Conservation (phyloP, 441 rosid genomes). For the Isatis lusitanica region DNA sequence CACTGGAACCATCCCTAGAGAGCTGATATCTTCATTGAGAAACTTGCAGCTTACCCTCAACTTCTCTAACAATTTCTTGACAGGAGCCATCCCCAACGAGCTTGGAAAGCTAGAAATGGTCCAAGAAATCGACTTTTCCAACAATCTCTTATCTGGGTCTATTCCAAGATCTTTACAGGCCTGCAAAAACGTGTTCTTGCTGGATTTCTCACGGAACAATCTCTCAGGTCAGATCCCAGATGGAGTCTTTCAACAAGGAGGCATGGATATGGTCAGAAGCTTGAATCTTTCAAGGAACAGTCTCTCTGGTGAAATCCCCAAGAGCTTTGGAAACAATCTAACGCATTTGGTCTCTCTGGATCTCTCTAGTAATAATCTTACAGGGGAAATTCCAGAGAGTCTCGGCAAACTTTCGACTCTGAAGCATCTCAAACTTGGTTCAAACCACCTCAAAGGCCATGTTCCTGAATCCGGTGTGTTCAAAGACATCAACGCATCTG, state of each 20-base stretch:
- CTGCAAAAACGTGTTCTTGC: constrained; percentile 64
- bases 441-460: constrained; percentile 70
- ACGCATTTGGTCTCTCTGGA: constrained; percentile 58
- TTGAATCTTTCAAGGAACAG: constrained; percentile 68
- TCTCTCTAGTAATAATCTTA: constrained; percentile 64
- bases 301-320: constrained; percentile 57
- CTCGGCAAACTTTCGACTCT: constrained; percentile 55
- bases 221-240: constrained; percentile 57
- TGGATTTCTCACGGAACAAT: constrained; percentile 71
- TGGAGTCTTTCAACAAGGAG: constrained; percentile 40
- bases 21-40: constrained; percentile 45
- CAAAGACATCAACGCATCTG: constrained; percentile 44
- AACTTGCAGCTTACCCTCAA: constrained; percentile 61
- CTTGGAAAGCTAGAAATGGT: constrained; percentile 66
- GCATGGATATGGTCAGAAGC: constrained; percentile 45
- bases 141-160: constrained; percentile 64
- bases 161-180: constrained; percentile 58
- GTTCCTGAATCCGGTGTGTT: constrained; percentile 75
- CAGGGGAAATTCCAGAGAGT: constrained; percentile 67
- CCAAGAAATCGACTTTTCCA: constrained; percentile 76
- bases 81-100: constrained; percentile 63
- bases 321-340: constrained; percentile 41
- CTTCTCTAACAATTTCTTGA: constrained; percentile 62
- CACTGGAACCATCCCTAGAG: constrained; percentile 54
- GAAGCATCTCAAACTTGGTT: constrained; percentile 63